Evolutionary conservation across 2,329 filamentous ascomycete species (phyloP), one percentile per base, ranked within the genome.

Genomic region (Nothophaeocryptopus gaeumannii): DNA sequence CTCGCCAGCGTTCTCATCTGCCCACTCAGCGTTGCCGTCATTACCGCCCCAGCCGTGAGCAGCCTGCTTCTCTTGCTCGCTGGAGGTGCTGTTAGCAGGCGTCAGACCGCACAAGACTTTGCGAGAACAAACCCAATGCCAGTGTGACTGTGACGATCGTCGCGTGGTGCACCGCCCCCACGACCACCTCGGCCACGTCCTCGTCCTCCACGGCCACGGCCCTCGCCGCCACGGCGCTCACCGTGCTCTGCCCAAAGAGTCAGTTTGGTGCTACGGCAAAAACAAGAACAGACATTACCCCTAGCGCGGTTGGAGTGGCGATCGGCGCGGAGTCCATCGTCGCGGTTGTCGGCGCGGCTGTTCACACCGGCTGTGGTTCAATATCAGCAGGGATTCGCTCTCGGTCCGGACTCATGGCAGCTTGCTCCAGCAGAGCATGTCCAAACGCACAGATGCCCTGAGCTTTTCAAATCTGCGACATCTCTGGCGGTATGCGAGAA

Each of bases 1-100:
- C 72, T 95, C 90, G 64, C 87, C 93, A 63, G 86, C 89, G 74
- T 89, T 83, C 81, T 97, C 93, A 66, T 97, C 93, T 68, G 87
- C 87, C 75, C 87, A 84, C 76, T 95, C 89, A 68, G 86, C 86
- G 56, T 85, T 78, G 66, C 90, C 93, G 45, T 60, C 86, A 63
- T 81, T 80, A 67, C 82, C 85, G 65, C 92, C 93, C 90, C 92
- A 97, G 64, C 88, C 87, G 73, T 92, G 88, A 68, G 84, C 87
- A 70, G 86, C 84, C 75, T 92, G 86, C 83, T 95, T 95, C 65
- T 89, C 86, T 67, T 87, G 86, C 59, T 88, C 86, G 67, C 87
- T 89, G 46, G 7, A 20, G 13, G 29, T 38, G 13, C 26, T 33
- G 41, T 53, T n/a, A 42, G 45, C 45, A n/a, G 29, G 12, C 8